A percentile compares a stretch with the other conserved stretches of the same genome.
phyloP scores from a whole-genome alignment of 176 grass and related monocot genomes.

The barley (Hordeum vulgare) region DNA sequence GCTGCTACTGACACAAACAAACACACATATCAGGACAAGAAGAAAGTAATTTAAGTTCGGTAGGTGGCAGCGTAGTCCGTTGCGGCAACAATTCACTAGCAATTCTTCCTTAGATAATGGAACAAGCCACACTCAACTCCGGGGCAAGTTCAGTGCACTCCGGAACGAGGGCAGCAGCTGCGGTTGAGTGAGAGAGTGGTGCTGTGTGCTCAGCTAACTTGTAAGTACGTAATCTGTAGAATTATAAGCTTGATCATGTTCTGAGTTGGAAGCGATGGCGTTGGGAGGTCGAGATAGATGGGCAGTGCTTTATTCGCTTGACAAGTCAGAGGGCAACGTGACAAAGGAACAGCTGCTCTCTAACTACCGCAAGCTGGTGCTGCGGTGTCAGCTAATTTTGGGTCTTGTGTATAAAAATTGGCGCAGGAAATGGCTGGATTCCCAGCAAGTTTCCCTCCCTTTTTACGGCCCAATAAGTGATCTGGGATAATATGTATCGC shows the following conservation, averaged over 20 bases:
- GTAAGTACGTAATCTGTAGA: background rate
- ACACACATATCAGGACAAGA: conserved; percentile 12
- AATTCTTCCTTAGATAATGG: background rate
- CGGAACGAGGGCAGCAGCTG: background rate
- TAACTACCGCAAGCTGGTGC: background rate
- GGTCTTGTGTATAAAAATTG: background rate
- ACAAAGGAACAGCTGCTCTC: background rate
- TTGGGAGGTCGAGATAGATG: background rate
- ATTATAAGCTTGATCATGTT: background rate
- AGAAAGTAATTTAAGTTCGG: background rate
- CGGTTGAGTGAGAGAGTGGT: background rate
- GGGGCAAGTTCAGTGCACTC: background rate
- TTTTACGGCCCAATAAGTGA: too few species aligned
- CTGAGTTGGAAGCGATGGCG: background rate
- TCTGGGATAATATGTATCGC: background rate
- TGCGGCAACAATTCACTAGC: background rate
- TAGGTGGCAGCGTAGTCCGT: background rate
- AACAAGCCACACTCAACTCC: background rate
- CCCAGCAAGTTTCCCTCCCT: background rate
- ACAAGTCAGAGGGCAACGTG: background rate
- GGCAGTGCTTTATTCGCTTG: background rate
- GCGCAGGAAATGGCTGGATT: background rate
- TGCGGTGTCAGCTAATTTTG: background rate
- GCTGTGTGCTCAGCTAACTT: background rate
- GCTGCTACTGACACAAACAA: background rate